Evolutionary conservation across 345 rosid species (phyloP).

Genomic region (Bretschneidera sinensis): DNA sequence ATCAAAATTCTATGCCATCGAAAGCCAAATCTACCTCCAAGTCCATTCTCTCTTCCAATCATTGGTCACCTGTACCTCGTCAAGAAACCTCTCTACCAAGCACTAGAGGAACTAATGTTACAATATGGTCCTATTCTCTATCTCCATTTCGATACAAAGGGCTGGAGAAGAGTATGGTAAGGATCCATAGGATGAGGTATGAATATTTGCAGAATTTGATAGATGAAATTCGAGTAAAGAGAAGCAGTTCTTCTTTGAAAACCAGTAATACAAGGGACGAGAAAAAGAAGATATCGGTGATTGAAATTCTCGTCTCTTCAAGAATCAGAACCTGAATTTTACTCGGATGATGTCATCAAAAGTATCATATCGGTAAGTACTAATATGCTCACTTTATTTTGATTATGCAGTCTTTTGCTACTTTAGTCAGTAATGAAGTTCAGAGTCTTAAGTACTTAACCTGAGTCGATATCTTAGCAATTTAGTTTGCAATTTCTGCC

Average conservation of each 20-base stretch:
- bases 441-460: too few relatives aligned
- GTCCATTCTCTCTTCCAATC: conserved; percentile 32
- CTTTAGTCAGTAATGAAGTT: too few relatives aligned
- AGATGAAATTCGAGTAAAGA: conserved; percentile 32
- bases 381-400: background rate
- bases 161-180: conserved; percentile 32
- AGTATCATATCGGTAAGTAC: conserved; percentile 30
- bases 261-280: too few relatives aligned
- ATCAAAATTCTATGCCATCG: conserved; percentile 8
- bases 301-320: conserved; percentile 37
- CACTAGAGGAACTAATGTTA: conserved; percentile 15
- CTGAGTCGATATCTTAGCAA: too few relatives aligned
- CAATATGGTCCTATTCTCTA: conserved; percentile 28
- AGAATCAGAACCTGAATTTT: conserved; percentile 47
- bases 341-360: conserved; percentile 42
- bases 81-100: conserved; percentile 20
- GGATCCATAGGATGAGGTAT: conserved; percentile 40
- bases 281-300: conserved; percentile 21
- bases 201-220: conserved; percentile 33
- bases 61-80: conserved; percentile 35
- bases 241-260: background rate
- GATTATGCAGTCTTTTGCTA: background rate
- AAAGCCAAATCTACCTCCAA: conserved; percentile 27
- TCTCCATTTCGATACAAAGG: conserved; percentile 41
- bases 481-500: too few relatives aligned